Conservation (phyloP, 805 yeast species). For the Saturnispora ahearnii region DNA sequence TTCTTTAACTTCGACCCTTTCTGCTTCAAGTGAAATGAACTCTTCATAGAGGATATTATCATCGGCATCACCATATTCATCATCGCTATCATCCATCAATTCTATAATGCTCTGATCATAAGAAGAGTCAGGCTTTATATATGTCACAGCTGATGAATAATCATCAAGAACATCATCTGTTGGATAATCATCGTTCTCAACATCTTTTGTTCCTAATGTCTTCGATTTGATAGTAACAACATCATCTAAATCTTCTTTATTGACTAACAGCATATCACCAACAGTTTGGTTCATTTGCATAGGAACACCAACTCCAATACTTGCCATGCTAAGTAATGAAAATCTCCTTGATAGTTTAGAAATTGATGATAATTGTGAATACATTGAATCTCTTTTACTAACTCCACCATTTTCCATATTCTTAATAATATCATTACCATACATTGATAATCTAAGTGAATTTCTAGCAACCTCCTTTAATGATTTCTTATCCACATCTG, state of each 20-base stretch:
- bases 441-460: conserved; percentile 70
- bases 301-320: conserved; percentile 24
- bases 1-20: conserved; percentile 17
- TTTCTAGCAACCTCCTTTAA: conserved; percentile 75
- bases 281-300: conserved; percentile 37
- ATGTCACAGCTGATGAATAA: conserved; percentile 4
- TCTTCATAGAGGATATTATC: conserved; percentile 24
- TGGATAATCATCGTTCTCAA: not conserved
- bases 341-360: conserved; percentile 15
- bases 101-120: conserved; percentile 36
- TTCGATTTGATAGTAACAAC: conserved; percentile 1
- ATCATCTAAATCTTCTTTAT: conserved; percentile 38
- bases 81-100: conserved; percentile 35
- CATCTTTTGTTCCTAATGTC: conserved; percentile 16
- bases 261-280: conserved; percentile 54
- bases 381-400: conserved; percentile 16
- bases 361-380: conserved; percentile 15
- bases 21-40: conserved; percentile 3
- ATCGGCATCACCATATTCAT: conserved; percentile 17
- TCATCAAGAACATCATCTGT: conserved; percentile 5
- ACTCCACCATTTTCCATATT: conserved; percentile 11
- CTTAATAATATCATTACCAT: conserved; percentile 18
- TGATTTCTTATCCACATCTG: conserved; percentile 63
- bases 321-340: conserved; percentile 23
- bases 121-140: conserved; percentile 7